Base-by-base conservation (phyloP, 2,329 filamentous ascomycete genomes). In the Calonectria honghensis region DNA sequence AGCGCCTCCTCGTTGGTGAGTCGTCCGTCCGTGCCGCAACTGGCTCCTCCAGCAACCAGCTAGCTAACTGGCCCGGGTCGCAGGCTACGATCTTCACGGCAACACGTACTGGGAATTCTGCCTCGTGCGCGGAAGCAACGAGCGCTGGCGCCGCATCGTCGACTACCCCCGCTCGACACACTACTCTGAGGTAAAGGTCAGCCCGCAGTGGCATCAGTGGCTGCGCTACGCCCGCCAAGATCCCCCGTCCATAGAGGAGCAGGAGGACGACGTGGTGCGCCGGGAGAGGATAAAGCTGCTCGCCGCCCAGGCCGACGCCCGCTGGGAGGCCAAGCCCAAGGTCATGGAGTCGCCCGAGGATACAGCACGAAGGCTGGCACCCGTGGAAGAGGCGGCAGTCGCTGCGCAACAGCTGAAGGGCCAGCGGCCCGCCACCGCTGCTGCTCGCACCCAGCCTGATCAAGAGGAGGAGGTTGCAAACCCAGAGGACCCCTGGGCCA, bases 61-160 rank as follows among this genome's bases (percentile, higher is more conserved):
- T 2, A 37, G 16, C 32, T 37, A 10, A n/a, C 41, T 3, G 6
- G 24, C 10, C 45, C 45, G 35, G 24, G 20, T 39, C 57, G 37
- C 37, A 93, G 92, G 92, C 77, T 87, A 90, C 79, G 92, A 94
- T 81, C 90, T 93, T 73, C 81, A 90, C 31, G 91, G 92, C 70
- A 93, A 94, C 85, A 93, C 92, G 5, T 94, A 90, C 86, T 94
- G 92, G 92, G 91, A 93, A 80, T 93, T 94, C 84, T 88, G 88
- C 73, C 89, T 92, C 77, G 79, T 84, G 9, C 86, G 88, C 70
- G 84, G 85, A 71, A 78, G 76, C 35, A 76, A 75, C 71, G 84
- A 86, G 64, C 89, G 90, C 77, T 90, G 90, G 88, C 90, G 92
- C 39, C 90, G 92, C 81, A 93, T 93, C 76, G 91, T 93, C 64